phyloP scores from a whole-genome alignment of 768 basidiomycete genomes.

The Lentinula raphanica region DNA sequence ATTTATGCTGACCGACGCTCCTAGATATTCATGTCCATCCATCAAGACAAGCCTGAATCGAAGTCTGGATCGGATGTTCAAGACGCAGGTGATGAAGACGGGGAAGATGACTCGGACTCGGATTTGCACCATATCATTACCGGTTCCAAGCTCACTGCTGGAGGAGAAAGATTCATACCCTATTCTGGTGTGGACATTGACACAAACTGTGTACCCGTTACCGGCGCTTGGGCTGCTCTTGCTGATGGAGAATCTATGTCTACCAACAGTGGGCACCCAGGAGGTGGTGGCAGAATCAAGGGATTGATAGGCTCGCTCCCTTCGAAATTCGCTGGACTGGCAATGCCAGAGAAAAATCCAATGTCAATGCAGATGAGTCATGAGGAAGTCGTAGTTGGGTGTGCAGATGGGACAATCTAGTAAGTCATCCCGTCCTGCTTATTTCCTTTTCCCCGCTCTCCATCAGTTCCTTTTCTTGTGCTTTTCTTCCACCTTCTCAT shows the following conservation, averaged over 20 bases:
- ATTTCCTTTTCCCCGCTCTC: too few species aligned
- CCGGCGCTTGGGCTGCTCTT: slow-evolving; percentile 73
- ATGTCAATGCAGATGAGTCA: slow-evolving; percentile 92
- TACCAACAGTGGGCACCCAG: too few species aligned
- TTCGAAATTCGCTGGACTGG: slow-evolving; percentile 67
- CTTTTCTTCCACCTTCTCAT: too few species aligned
- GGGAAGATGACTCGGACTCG: slow-evolving; percentile 20
- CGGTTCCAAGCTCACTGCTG: background rate
- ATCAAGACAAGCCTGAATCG: slow-evolving; percentile 48
- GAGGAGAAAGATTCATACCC: background rate
- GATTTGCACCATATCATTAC: slow-evolving; percentile 9
- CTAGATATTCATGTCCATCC: slow-evolving; percentile 82
- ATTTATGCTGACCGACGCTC: background rate
- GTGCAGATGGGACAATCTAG: slow-evolving; percentile 91
- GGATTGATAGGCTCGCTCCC: slow-evolving; percentile 63
- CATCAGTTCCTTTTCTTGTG: too few species aligned
- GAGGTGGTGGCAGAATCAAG: too few species aligned
- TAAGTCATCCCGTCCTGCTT: slow-evolving; percentile 29
- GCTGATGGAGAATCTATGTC: too few species aligned
- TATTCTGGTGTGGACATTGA: slow-evolving; percentile 51
- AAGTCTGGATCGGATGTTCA: background rate
- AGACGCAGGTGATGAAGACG: slow-evolving; percentile 17
- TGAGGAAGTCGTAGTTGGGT: slow-evolving; percentile 87
- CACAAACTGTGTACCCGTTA: slow-evolving; percentile 57
- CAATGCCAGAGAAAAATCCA: slow-evolving; percentile 88